Evolutionary conservation across 306 rosid species (phyloP).

Genomic region (Fragaria iinumae): DNA sequence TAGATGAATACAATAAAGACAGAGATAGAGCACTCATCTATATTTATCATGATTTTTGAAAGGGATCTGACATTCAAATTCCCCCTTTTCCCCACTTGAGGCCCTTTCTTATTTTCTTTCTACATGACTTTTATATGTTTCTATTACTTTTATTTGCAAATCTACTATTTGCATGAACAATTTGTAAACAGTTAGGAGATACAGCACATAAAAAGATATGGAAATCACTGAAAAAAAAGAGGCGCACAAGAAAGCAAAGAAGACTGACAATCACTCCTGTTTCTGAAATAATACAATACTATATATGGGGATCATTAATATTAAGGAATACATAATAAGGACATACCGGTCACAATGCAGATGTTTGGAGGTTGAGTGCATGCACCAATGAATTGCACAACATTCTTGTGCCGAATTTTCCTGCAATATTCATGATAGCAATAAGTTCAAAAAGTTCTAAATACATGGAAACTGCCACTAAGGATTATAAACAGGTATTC

Average conservation of each 20-base stretch:
- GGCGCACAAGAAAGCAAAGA: not conserved
- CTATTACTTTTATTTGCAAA: not conserved
- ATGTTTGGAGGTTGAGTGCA: constrained; percentile 88
- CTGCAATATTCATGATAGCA: constrained; percentile 44
- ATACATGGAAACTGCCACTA: constrained; percentile 20
- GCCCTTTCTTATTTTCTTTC: not conserved
- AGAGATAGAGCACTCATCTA: not conserved
- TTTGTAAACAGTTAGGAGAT: not conserved
- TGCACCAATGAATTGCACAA: constrained; percentile 97
- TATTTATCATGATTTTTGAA: constrained; percentile 3
- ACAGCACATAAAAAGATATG: not conserved
- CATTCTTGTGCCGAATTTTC: constrained; percentile 98
- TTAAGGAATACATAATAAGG: constrained; percentile 15
- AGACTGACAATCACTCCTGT: not conserved
- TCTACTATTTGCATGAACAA: not conserved
- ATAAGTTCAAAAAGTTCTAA: constrained; percentile 1
- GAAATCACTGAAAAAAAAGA: not conserved
- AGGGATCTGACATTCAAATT: not conserved
- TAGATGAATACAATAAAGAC: not conserved
- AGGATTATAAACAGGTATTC: constrained; percentile 20
- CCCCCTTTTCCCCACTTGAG: not conserved
- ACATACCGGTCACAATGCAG: constrained; percentile 93
- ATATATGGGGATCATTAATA: constrained; percentile 8
- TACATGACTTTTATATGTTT: not conserved
- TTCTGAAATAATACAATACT: constrained; percentile 4